Base-by-base conservation (phyloP, 306 rosid genomes). In the Glycine tomentella region DNA sequence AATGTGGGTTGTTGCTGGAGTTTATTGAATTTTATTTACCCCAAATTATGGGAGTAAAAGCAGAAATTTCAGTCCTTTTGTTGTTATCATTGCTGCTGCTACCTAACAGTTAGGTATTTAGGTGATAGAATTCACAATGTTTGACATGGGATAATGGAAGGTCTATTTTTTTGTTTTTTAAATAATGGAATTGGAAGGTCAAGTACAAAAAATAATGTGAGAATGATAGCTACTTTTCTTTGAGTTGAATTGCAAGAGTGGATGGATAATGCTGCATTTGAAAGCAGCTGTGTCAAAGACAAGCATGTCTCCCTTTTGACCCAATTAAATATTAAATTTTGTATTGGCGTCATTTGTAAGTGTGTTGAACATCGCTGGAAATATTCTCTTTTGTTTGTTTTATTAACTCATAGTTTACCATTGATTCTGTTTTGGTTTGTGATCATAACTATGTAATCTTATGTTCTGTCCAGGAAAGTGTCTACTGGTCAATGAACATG, bases 401-500 rank as follows among this genome's bases (percentile, higher is more conserved):
- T n/a, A n/a, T n/a, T n/a, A n/a, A n/a, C n/a, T n/a, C n/a, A n/a
- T n/a, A n/a, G n/a, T n/a, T n/a, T n/a, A n/a, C n/a, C n/a, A n/a
- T n/a, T n/a, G n/a, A n/a, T n/a, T n/a, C n/a, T 76, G 25, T 2
- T 73, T 76, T 83, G 53, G 51, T 70, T 65, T 58, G 17, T 11
- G 40, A 36, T 80, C 17, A 42, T 83, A 45, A 50, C 59, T 52
- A 34, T 59, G 49, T n/a, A 62, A 44, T 74, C 55, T 56, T 81
- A 25, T 83, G 65, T 59, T 79, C 36, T 82, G 70, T 85, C 74
- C 85, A 92, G 97, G 97, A 90, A 76, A 84, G 88, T 86, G 86
- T 80, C 33, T 90, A 95, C 84, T 95, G 98, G 97, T 92, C 97
- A 65, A 91, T 91, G 97, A 92, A 91, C 86, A 90, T 89, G 97